Percentiles rank a stretch among this genome's conserved stretches.
phyloP scores from a whole-genome alignment of 164 flowering plant species.

The Stephania cephalantha region DNA sequence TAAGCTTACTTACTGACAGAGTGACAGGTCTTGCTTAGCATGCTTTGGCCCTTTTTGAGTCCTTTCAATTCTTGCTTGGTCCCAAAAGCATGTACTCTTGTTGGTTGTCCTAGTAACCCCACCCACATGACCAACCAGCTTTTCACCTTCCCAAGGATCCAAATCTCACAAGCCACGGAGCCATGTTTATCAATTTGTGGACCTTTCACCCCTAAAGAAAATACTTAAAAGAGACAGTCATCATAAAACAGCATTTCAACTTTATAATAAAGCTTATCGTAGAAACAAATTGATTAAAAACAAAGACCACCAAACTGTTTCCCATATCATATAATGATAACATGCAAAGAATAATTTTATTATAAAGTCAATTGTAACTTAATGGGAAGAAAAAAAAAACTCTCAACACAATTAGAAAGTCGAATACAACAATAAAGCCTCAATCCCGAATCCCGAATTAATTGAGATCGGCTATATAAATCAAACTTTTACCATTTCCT shows the following conservation, averaged over 20 bases:
- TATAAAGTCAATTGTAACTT: too few species aligned
- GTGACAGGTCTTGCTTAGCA: constrained; percentile 5
- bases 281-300: neutral
- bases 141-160: neutral
- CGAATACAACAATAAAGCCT: too few species aligned
- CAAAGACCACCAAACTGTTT: neutral
- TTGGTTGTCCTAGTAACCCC: neutral
- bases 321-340: too few species aligned
- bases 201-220: neutral
- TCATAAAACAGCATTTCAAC: neutral
- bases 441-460: too few species aligned
- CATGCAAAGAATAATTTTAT: too few species aligned
- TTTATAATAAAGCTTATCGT: too few species aligned
- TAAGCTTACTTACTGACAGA: constrained; percentile 1
- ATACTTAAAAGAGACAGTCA: neutral
- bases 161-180: neutral
- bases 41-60: too few species aligned
- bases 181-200: neutral
- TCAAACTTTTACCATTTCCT: neutral
- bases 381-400: too few species aligned
- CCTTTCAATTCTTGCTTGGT: neutral
- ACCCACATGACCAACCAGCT: neutral
- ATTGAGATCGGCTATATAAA: too few species aligned
- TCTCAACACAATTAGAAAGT: too few species aligned
- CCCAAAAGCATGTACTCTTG: constrained; percentile 2